Conservation (phyloP, 768 basidiomycete genomes). For the Trametes villosa region DNA sequence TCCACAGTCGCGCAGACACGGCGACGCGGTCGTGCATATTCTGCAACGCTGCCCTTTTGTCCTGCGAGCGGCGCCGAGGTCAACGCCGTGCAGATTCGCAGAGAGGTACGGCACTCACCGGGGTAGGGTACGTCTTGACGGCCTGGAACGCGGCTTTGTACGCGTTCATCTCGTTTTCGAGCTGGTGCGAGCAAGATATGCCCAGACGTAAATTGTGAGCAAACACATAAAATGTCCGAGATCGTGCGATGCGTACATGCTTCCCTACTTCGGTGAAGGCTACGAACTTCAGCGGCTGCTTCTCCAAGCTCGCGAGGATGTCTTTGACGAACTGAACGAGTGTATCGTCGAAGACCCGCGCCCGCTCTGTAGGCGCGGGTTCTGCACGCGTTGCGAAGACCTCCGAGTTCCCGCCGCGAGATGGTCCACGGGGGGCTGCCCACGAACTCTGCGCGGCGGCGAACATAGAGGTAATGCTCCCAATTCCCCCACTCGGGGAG, state of each 20-base stretch:
- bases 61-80: not conserved
- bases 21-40: not conserved
- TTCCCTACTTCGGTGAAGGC: not conserved
- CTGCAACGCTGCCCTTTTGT: not conserved
- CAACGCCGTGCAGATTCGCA: not conserved
- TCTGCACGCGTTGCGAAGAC: too few relatives aligned
- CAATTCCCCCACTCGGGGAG: too few relatives aligned
- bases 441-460: too few relatives aligned
- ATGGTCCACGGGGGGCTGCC: too few relatives aligned
- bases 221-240: not conserved
- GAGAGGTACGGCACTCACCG: not conserved
- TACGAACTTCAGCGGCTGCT: not conserved
- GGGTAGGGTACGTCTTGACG: not conserved
- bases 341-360: not conserved
- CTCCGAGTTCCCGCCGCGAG: too few relatives aligned
- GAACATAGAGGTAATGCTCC: too few relatives aligned
- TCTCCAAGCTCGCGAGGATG: not conserved
- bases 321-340: not conserved
- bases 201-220: too few relatives aligned
- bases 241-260: not conserved
- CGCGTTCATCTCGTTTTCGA: not conserved
- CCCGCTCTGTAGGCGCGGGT: not conserved
- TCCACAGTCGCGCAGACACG: not conserved
- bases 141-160: not conserved
- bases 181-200: not conserved